Base-by-base conservation (phyloP, 148 eudicot genomes). In the Chenopodium quinoa region DNA sequence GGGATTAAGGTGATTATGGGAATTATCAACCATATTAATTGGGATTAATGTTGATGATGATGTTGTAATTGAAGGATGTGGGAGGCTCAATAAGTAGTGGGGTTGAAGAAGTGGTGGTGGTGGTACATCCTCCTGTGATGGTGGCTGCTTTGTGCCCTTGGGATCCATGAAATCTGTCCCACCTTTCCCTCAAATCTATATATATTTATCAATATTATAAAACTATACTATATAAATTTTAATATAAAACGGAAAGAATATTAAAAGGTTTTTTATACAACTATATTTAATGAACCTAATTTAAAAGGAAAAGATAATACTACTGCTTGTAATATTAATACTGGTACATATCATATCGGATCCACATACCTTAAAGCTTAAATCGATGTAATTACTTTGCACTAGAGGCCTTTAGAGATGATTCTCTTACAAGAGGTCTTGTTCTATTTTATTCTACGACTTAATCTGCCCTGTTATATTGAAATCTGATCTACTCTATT, bases 111-210 rank as follows among this genome's bases (percentile, higher is more conserved):
- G 67, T 22, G 65, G 70, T 34, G 69, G 62, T 16, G 86, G 79
- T 69, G 81, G 62, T 19, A 83, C 77, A 37, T 77, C 76, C 73
- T 78, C 79, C 79, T 78, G 74, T 29, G 78, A 48, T 79, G 83
- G 37, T 79, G 71, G 72, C 76, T 80, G 84, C 66, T 86, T 90
- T 87, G 85, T 81, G 86, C 74, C 79, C 82, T 89, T 86, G 88
- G 91, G 92, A 90, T 90, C 90, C 92, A 86, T 88, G 75, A 85
- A 73, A 70, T 22, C 75, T 83, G 82, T 81, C 79, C 79, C 83
- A 75, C 77, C 72, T 34, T 60, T 62, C 17, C 78, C 75, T 34
- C 34, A 54, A 47, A 40, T 34, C 56, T n/a, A 62, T 19, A 34
- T 78, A 34, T 47, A 16, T 40, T 73, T 17, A 27, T 25, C 23